Conservation (phyloP, 2,329 filamentous ascomycete species). For the Bipolaris victoriae region DNA sequence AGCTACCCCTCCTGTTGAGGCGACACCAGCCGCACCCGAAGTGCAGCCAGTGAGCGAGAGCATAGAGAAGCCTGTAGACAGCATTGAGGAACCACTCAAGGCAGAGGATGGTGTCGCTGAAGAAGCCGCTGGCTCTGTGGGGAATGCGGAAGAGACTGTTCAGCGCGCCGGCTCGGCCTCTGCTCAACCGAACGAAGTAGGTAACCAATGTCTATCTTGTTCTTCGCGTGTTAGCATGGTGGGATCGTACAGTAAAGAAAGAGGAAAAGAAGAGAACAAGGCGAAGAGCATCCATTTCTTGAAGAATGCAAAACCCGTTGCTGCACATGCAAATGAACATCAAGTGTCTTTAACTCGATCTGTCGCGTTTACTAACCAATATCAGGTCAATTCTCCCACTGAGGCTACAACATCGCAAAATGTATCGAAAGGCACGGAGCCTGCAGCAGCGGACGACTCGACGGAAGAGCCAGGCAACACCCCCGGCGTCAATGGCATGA, state of each 20-base stretch:
- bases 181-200: constrained; percentile 35
- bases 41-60: constrained; percentile 26
- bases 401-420: constrained; percentile 22
- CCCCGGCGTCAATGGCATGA: constrained; percentile 25
- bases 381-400: constrained; percentile 23
- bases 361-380: constrained; percentile 22
- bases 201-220: constrained; percentile 16
- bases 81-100: constrained; percentile 32
- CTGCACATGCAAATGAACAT: constrained; percentile 30
- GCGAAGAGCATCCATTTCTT: constrained; percentile 9
- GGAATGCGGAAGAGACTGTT: constrained; percentile 17
- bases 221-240: constrained; percentile 6
- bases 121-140: constrained; percentile 16
- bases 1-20: constrained; percentile 34
- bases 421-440: constrained; percentile 25
- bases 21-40: constrained; percentile 28
- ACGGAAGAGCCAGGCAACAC: constrained; percentile 26
- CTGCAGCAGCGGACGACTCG: constrained; percentile 24
- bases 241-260: constrained; percentile 10
- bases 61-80: constrained; percentile 38
- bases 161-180: constrained; percentile 28
- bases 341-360: constrained; percentile 12
- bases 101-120: constrained; percentile 19
- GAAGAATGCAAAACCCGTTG: constrained; percentile 29
- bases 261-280: constrained; percentile 9